These are phyloP conservation scores for Dictyostelium firmibasis DNA, from an alignment of 78 protist species.

Conservation along the genomic window DNA sequence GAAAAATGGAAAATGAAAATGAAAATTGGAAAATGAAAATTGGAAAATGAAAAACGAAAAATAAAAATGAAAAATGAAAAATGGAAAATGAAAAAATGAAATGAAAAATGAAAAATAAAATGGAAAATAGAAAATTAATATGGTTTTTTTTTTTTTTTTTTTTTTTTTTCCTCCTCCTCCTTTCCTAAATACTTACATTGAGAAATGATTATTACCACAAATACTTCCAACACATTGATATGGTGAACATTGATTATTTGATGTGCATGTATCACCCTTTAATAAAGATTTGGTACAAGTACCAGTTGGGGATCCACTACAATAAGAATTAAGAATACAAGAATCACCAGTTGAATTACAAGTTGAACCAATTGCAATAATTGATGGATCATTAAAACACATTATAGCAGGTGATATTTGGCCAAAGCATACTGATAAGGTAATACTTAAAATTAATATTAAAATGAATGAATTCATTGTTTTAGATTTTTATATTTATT, in stretches of 20 bases:
- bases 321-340: not conserved
- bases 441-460: not conserved
- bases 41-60: not conserved
- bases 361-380: not conserved
- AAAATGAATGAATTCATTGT: not conserved
- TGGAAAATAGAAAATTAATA: too few species aligned
- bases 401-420: not conserved
- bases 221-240: not conserved
- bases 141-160: too few species aligned
- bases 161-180: too few species aligned
- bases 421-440: not conserved
- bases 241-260: not conserved
- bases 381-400: not conserved
- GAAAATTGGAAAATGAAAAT: not conserved
- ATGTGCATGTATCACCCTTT: not conserved
- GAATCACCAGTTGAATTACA: not conserved
- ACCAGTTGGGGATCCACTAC: not conserved
- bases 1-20: not conserved
- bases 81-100: not conserved
- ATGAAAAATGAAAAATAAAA: not conserved
- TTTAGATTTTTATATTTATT: not conserved
- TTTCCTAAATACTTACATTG: slow-evolving; percentile 2
- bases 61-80: not conserved
- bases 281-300: not conserved
- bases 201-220: not conserved